Evolutionary conservation across 2,329 filamentous ascomycete species (phyloP).

Genomic region (Fusarium sambucinum): DNA sequence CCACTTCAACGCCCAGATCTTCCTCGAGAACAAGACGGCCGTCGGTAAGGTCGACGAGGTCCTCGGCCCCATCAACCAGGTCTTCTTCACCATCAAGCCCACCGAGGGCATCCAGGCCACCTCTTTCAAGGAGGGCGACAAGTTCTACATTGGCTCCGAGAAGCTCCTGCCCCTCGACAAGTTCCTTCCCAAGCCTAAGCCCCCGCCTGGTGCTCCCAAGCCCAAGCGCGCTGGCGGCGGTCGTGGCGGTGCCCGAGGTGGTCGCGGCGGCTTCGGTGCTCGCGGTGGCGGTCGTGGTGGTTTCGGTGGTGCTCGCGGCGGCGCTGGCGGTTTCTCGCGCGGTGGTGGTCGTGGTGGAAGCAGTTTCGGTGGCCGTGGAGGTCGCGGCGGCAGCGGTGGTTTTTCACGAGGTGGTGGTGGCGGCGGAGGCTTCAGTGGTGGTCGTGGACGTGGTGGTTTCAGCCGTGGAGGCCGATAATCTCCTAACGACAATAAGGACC

Average conservation of each 20-base stretch:
- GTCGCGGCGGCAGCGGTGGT: conserved; percentile 45
- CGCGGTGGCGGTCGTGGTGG: conserved; percentile 51
- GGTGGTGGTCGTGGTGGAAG: conserved; percentile 41
- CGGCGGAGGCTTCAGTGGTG: conserved; percentile 47
- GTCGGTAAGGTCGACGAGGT: conserved; percentile 99
- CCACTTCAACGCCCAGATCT: conserved; percentile 99
- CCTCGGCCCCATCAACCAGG: conserved; percentile 95
- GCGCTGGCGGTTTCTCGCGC: conserved; percentile 48
- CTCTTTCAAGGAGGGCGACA: conserved; percentile 96
- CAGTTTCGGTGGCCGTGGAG: conserved; percentile 39
- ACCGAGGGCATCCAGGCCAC: conserved; percentile 94
- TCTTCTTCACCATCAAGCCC: conserved; percentile 98
- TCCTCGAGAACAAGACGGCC: conserved; percentile 97
- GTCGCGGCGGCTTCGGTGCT: conserved; percentile 53
- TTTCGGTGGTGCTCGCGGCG: conserved; percentile 53
- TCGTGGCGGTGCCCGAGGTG: conserved; percentile 55
- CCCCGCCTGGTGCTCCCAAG: conserved; percentile 71
- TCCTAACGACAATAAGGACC: conserved; percentile 11
- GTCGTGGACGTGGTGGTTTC: conserved; percentile 49
- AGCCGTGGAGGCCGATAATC: conserved; percentile 47
- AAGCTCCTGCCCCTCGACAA: conserved; percentile 95
- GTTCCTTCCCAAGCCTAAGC: conserved; percentile 96
- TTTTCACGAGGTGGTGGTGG: conserved; percentile 47
- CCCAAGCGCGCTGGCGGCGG: conserved; percentile 70
- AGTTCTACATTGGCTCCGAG: conserved; percentile 95